Conservation (phyloP, 371 early-diverging fungal genomes). For the Apophysomyces sp. region DNA sequence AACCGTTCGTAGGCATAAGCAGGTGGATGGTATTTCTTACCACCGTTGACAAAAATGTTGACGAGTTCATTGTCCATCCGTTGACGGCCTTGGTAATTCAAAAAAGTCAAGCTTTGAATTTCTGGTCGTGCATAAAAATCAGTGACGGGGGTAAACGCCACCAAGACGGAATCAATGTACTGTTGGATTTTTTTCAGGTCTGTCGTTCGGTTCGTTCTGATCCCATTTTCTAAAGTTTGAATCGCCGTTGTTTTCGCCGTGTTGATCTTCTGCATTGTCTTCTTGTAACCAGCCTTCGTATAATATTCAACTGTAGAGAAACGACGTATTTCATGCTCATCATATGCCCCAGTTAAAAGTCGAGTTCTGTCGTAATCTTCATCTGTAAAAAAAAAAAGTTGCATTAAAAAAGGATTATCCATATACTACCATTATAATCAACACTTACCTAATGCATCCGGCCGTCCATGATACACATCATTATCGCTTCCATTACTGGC, state of each 20-base stretch:
- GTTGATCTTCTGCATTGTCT: too few species aligned
- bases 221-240: too few species aligned
- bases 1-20: too few species aligned
- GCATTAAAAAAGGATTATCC: neutral
- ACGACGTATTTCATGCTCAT: too few species aligned
- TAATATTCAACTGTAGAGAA: too few species aligned
- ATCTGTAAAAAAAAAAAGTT: neutral
- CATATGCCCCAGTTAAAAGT: too few species aligned
- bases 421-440: neutral
- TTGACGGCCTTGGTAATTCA: slow-evolving; percentile 11
- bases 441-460: neutral
- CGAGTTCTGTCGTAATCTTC: too few species aligned
- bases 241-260: too few species aligned
- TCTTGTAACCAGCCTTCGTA: too few species aligned
- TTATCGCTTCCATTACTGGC: neutral
- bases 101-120: neutral
- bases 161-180: neutral
- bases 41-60: slow-evolving; percentile 10
- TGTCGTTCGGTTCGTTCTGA: neutral
- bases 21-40: neutral
- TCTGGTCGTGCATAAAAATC: neutral
- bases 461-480: neutral
- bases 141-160: neutral
- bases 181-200: neutral
- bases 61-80: slow-evolving; percentile 4